These are phyloP conservation scores for Zygoascus ofunaensis DNA, from an alignment of 805 yeast species.

Conservation along the genomic window DNA sequence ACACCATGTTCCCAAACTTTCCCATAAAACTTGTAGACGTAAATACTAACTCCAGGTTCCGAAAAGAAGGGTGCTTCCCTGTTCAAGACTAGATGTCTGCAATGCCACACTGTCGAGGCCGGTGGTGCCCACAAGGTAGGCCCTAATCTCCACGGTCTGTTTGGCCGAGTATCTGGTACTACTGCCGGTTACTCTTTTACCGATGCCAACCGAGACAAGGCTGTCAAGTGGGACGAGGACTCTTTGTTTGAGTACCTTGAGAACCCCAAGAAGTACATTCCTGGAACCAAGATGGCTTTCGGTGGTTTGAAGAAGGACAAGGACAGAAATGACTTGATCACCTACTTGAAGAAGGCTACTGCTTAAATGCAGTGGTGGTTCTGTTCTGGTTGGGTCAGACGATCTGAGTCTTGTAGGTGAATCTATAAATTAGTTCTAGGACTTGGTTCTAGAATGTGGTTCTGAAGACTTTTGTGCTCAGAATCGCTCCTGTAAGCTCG, in stretches of 20 bases:
- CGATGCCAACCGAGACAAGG: slow-evolving; percentile 96
- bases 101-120: slow-evolving; percentile 94
- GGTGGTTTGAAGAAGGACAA: slow-evolving; percentile 99
- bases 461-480: too few species aligned
- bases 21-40: too few species aligned
- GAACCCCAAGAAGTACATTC: slow-evolving; percentile 99
- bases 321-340: slow-evolving; percentile 94
- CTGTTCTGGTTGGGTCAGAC: too few species aligned
- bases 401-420: too few species aligned
- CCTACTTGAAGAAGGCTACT: slow-evolving; percentile 55
- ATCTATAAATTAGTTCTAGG: too few species aligned
- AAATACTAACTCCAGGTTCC: slow-evolving; percentile 41
- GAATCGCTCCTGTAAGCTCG: too few species aligned
- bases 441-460: too few species aligned
- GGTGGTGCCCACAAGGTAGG: slow-evolving; percentile 99
- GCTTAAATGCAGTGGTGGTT: too few species aligned
- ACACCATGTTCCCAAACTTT: too few species aligned
- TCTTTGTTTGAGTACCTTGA: slow-evolving; percentile 91
- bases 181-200: slow-evolving; percentile 94
- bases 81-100: slow-evolving; percentile 98
- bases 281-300: slow-evolving; percentile 99
- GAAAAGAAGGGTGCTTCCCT: slow-evolving; percentile 95
- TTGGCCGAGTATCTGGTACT: slow-evolving; percentile 86
- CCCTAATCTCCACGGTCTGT: slow-evolving; percentile 93
- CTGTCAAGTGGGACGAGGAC: slow-evolving; percentile 79